A percentile compares a stretch with the other conserved stretches of the same genome.
Evolutionary conservation across 257 asterid species (phyloP).

Genomic region (Solanum chilense): DNA sequence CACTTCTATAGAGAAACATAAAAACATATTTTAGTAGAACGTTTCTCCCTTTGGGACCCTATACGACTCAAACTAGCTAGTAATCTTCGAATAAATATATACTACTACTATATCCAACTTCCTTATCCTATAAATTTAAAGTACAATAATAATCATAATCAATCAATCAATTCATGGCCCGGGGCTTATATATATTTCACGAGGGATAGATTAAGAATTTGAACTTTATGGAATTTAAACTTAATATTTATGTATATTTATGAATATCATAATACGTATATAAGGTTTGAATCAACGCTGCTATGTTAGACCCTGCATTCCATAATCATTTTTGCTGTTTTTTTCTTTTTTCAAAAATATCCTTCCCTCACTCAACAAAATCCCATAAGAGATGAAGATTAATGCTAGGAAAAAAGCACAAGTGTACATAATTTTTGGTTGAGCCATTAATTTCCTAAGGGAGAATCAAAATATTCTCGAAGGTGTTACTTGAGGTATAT

Average conservation of each 20-base stretch:
- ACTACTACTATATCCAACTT: neutral
- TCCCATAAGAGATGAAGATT: neutral
- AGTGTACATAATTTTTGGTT: neutral
- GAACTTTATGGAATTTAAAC: neutral
- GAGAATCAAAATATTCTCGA: neutral
- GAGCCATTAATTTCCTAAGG: neutral
- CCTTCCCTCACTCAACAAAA: neutral
- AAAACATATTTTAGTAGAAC: neutral
- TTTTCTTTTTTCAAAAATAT: neutral
- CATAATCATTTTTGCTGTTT: neutral
- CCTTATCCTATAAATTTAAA: neutral
- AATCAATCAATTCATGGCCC: neutral
- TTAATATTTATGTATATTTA: neutral
- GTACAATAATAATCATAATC: neutral
- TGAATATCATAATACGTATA: neutral
- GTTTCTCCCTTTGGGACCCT: neutral
- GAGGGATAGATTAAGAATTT: neutral
- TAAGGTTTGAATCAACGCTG: neutral
- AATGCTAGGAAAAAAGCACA: slow-evolving; percentile 3
- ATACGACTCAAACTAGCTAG: neutral
- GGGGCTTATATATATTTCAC: neutral
- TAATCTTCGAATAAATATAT: neutral
- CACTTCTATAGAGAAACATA: neutral
- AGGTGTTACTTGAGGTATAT: neutral
- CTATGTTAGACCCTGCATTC: neutral